These are phyloP conservation scores for Choanephora cucurbitarum DNA, from an alignment of 371 early-diverging fungal species.

Conservation along the genomic window DNA sequence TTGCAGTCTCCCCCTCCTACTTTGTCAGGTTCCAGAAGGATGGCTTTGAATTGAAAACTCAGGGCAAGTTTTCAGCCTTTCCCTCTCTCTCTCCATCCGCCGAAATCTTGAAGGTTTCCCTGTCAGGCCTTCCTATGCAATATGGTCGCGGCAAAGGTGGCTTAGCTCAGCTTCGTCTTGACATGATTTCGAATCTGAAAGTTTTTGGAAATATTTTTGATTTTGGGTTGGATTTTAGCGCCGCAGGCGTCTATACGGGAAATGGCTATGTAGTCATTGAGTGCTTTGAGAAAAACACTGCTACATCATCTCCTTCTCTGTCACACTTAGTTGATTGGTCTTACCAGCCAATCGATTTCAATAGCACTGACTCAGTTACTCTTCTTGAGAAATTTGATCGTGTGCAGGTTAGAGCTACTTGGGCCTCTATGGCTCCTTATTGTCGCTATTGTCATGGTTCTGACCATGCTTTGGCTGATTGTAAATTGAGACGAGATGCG, in stretches of 20 bases:
- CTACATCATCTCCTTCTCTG: conserved; percentile 45
- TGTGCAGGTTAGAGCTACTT: background rate
- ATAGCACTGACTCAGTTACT: too few species aligned
- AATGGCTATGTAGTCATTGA: conserved; percentile 9
- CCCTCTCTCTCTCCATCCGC: too few species aligned
- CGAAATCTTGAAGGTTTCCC: too few species aligned
- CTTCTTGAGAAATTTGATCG: background rate
- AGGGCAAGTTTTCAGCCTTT: too few species aligned
- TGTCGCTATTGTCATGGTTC: conserved; percentile 7
- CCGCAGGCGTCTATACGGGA: conserved; percentile 2
- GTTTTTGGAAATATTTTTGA: conserved; percentile 1
- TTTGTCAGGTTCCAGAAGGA: too few species aligned
- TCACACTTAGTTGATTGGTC: conserved; percentile 58
- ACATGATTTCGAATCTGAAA: background rate
- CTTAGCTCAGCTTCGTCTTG: background rate
- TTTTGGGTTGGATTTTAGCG: conserved; percentile 1
- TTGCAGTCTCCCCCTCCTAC: too few species aligned
- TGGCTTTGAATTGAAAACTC: too few species aligned
- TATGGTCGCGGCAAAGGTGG: conserved; percentile 3
- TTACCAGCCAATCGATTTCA: background rate
- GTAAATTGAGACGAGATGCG: background rate
- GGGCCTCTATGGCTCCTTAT: too few species aligned
- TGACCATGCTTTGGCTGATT: conserved; percentile 4
- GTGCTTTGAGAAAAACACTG: too few species aligned
- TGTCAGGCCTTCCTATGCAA: too few species aligned